Conservation (phyloP, 331 rosid genomes). For the Saraca asoca region DNA sequence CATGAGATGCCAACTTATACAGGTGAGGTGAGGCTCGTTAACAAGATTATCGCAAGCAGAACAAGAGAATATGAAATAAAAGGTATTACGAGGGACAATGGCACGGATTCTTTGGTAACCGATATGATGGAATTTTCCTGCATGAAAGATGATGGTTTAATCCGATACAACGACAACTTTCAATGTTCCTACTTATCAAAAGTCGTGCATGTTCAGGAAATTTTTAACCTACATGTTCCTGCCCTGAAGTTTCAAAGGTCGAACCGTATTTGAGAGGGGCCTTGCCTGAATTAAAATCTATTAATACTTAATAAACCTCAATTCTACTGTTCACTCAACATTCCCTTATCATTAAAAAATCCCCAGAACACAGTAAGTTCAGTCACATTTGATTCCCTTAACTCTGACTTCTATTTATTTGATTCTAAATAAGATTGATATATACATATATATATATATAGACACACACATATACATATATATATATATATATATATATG, state of each 20-base stretch:
- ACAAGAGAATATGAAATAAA: constrained; percentile 8
- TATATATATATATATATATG: too few relatives aligned
- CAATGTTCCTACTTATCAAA: constrained; percentile 8
- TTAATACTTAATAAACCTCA: constrained; percentile 5
- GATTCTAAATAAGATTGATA: too few relatives aligned
- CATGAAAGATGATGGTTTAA: neutral
- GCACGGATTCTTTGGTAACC: constrained; percentile 33
- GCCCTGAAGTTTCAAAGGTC: constrained; percentile 24
- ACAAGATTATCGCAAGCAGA: neutral
- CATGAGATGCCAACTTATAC: constrained; percentile 14
- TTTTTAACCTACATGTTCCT: constrained; percentile 18
- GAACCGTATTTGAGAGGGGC: constrained; percentile 18
- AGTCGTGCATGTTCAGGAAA: constrained; percentile 5
- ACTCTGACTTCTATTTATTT: too few relatives aligned
- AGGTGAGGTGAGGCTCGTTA: constrained; percentile 15
- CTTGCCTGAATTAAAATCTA: constrained; percentile 39
- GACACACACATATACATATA: too few relatives aligned
- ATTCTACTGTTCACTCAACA: neutral
- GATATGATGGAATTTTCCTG: constrained; percentile 38
- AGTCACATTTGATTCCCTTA: too few relatives aligned
- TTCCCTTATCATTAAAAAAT: constrained; percentile 4
- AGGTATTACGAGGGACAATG: too few relatives aligned
- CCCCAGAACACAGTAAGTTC: neutral
- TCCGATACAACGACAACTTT: too few relatives aligned
- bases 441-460: too few relatives aligned